Base-by-base conservation (phyloP, 352 stramenopile species). In the Phytophthora vignae region DNA sequence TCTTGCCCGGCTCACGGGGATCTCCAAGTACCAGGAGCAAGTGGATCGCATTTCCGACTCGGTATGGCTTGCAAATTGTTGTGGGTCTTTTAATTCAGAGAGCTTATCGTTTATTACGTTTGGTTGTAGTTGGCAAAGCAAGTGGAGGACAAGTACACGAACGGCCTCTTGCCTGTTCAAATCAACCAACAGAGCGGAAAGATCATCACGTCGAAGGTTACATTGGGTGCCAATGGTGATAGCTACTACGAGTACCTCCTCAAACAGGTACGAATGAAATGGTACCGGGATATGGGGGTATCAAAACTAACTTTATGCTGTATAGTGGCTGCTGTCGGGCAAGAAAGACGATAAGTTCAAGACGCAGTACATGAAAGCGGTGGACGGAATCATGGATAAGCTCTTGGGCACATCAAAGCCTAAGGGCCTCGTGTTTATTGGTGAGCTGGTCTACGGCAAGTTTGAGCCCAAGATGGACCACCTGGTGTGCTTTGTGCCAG, bases 401-500 rank as follows among this genome's bases (percentile, higher is more conserved):
- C 75, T 94, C 8, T 68, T 93, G 27, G 76, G 67, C 9, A 84
- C 78, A 57, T 89, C 83, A 36, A 82, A 90, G 46, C 82, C 85
- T 11, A 91, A 84, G n/a, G 76, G 81, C 0, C 69, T 86, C 2
- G 73, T 84, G 17, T 91, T 92, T 53, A 88, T 95, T 62, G 87
- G 82, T 2, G 90, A 95, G 77, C 73, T 91, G 27, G 74, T 91
- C 17, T 60, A 82, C 44, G 79, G 73, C 38, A 67, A 83, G 15
- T 73, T 95, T 2, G 65, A 79, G 29, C 80, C 83, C 25, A 91
- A 92, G 70, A 95, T 95, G 85, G 90, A 98, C 68, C 94, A 98
- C 66, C 74, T 98, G 44, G 83, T 96, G 33, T 98, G 94, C 76
- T 98, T 98, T 59, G 74, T 97, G 15, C 91, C 93, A 0, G 93